These are phyloP conservation scores for Jaenimonas drosophilae DNA, from an alignment of 208 protist species.

Conservation along the genomic window DNA sequence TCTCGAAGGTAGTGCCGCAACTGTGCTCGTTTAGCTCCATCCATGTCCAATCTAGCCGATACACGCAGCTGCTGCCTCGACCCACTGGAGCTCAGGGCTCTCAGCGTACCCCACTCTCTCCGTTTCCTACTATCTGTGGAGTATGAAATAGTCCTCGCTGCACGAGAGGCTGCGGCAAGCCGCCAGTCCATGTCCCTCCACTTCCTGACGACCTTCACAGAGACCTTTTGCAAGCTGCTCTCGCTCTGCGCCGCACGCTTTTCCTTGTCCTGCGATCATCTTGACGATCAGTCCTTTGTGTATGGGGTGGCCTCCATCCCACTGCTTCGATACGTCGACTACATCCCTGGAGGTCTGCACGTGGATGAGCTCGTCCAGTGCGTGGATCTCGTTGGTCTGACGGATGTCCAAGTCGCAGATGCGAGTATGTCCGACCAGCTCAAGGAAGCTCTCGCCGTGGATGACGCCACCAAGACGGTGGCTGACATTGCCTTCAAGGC, in stretches of 20 bases:
- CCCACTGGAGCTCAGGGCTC: slow-evolving; percentile 65
- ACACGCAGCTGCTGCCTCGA: slow-evolving; percentile 27
- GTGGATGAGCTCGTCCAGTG: slow-evolving; percentile 57
- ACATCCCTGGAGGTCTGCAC: slow-evolving; percentile 62
- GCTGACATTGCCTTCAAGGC: slow-evolving; percentile 39
- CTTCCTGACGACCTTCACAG: slow-evolving; percentile 52
- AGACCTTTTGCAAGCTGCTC: slow-evolving; percentile 64
- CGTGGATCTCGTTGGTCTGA: slow-evolving; percentile 40
- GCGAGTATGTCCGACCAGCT: too few species aligned
- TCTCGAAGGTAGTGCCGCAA: too few species aligned
- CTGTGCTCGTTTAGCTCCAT: too few species aligned
- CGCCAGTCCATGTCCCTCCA: slow-evolving; percentile 32
- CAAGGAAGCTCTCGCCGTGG: slow-evolving; percentile 5
- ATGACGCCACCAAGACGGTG: background rate
- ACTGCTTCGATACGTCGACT: slow-evolving; percentile 75
- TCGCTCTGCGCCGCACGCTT: slow-evolving; percentile 61
- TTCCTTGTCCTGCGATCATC: slow-evolving; percentile 30
- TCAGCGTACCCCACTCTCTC: slow-evolving; percentile 63
- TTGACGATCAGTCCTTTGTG: slow-evolving; percentile 36
- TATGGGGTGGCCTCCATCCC: slow-evolving; percentile 53
- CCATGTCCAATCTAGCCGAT: too few species aligned
- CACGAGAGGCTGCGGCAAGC: slow-evolving; percentile 40
- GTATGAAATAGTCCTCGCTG: slow-evolving; percentile 63
- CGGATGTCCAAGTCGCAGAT: too few species aligned
- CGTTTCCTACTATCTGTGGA: slow-evolving; percentile 72